A percentile compares a stretch with the other conserved stretches of the same genome.
Evolutionary conservation across 2,329 filamentous ascomycete genomes (phyloP).

Genomic region (Paracoccidioides lutzii): DNA sequence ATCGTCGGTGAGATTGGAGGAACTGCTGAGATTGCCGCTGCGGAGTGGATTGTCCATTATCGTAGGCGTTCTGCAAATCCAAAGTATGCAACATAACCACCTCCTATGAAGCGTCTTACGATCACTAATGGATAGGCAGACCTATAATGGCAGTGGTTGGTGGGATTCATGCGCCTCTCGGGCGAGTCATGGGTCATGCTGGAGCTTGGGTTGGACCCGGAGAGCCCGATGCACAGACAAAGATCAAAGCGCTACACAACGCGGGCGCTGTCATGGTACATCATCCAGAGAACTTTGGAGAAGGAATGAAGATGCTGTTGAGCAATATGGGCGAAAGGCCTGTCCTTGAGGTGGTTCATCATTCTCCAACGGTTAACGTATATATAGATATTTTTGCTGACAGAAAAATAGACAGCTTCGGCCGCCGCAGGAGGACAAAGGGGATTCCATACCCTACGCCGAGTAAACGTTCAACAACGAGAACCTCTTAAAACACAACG

Average conservation of each 20-base stretch:
- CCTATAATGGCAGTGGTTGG: slow-evolving; percentile 62
- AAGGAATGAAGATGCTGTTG: slow-evolving; percentile 51
- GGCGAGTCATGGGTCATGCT: slow-evolving; percentile 65
- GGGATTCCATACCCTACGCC: slow-evolving; percentile 37
- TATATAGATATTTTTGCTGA: slow-evolving; percentile 9
- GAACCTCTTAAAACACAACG: slow-evolving; percentile 23
- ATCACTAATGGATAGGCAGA: slow-evolving; percentile 26
- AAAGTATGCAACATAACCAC: slow-evolving; percentile 40
- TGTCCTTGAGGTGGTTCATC: slow-evolving; percentile 14
- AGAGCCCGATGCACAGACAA: slow-evolving; percentile 51
- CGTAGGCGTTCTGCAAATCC: slow-evolving; percentile 43
- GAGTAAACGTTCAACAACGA: slow-evolving; percentile 1
- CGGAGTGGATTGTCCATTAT: slow-evolving; percentile 60
- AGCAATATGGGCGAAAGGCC: slow-evolving; percentile 23
- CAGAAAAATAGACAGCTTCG: slow-evolving; percentile 10
- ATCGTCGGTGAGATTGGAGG: slow-evolving; percentile 63
- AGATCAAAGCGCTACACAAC: slow-evolving; percentile 52
- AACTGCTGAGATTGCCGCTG: slow-evolving; percentile 55
- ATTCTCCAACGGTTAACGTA: background rate
- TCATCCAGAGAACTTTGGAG: slow-evolving; percentile 63
- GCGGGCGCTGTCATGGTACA: slow-evolving; percentile 59
- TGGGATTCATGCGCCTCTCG: slow-evolving; percentile 50
- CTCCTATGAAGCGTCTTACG: slow-evolving; percentile 1
- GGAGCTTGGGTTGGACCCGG: slow-evolving; percentile 58
- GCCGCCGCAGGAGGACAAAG: slow-evolving; percentile 28